These are phyloP conservation scores for Sarocladium oryzae DNA, from an alignment of 2,329 filamentous ascomycete genomes.

Conservation along the genomic window DNA sequence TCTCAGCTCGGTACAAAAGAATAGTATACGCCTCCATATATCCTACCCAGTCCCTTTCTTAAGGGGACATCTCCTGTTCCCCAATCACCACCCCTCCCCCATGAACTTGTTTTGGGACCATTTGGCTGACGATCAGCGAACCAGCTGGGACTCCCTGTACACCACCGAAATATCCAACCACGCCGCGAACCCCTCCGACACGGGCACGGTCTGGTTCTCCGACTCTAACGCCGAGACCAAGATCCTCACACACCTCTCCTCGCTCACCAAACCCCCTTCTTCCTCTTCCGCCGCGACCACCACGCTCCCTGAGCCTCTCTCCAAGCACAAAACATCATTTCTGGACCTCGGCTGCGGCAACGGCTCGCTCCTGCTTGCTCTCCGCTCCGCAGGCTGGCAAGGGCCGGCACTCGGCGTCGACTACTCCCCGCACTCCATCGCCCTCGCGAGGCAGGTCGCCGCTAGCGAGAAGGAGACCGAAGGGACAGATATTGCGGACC, in stretches of 20 bases:
- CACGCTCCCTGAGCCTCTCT: constrained; percentile 10
- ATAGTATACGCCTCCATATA: constrained; percentile 53
- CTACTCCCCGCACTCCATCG: constrained; percentile 70
- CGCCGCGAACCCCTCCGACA: constrained; percentile 64
- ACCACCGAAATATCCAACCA: constrained; percentile 65
- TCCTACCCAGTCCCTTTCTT: constrained; percentile 10
- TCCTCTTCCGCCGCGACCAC: constrained; percentile 1
- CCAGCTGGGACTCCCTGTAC: constrained; percentile 75
- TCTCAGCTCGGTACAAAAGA: constrained; percentile 81
- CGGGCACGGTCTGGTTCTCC: constrained; percentile 93
- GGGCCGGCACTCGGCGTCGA: constrained; percentile 80
- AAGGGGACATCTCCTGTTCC: too few relatives aligned
- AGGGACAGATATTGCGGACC: constrained; percentile 16
- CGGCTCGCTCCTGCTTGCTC: constrained; percentile 79
- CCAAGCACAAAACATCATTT: constrained; percentile 44
- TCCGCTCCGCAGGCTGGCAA: constrained; percentile 57
- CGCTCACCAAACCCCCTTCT: constrained; percentile 13
- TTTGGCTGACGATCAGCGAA: too few relatives aligned
- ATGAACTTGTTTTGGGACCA: too few relatives aligned
- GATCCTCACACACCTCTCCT: constrained; percentile 61
- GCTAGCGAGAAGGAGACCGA: constrained; percentile 12
- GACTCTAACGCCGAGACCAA: constrained; percentile 84
- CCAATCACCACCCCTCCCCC: too few relatives aligned
- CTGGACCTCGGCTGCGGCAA: constrained; percentile 93
- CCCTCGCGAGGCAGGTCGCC: constrained; percentile 63